Percentiles rank a stretch among this genome's conserved stretches.
Conservation (phyloP, 345 rosid species). For the Boechera retrofracta region DNA sequence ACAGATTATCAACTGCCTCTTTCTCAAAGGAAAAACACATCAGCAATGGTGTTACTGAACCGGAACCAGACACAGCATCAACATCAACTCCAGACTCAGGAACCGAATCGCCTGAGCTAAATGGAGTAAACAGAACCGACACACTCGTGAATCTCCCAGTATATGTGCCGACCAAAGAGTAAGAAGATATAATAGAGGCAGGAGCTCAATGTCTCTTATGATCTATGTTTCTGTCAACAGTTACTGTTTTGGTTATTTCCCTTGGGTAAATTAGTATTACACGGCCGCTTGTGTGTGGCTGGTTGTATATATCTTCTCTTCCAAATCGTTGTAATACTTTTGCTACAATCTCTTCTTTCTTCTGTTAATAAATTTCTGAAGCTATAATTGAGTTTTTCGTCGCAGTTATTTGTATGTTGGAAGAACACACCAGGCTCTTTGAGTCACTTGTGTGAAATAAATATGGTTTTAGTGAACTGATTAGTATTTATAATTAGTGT, state of each 20-base stretch:
- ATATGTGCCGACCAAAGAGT: slow-evolving; percentile 61
- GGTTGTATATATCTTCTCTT: slow-evolving; percentile 18
- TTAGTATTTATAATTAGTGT: neutral
- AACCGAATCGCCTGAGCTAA: slow-evolving; percentile 74
- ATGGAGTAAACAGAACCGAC: slow-evolving; percentile 76
- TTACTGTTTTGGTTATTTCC: neutral
- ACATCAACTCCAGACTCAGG: slow-evolving; percentile 46
- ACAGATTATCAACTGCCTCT: slow-evolving; percentile 58
- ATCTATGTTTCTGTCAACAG: slow-evolving; percentile 9
- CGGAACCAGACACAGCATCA: slow-evolving; percentile 32
- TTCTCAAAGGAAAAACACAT: slow-evolving; percentile 34
- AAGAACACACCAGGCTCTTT: neutral
- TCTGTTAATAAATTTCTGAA: slow-evolving; percentile 13
- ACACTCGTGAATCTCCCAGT: slow-evolving; percentile 71
- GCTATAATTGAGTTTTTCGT: neutral
- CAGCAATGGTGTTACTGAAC: slow-evolving; percentile 7
- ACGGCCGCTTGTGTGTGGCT: slow-evolving; percentile 3
- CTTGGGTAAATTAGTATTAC: slow-evolving; percentile 13
- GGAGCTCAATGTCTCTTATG: slow-evolving; percentile 26
- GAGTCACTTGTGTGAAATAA: neutral
- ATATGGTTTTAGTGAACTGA: neutral
- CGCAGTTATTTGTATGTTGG: neutral
- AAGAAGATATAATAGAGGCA: slow-evolving; percentile 33
- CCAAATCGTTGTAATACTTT: slow-evolving; percentile 2
- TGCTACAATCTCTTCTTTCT: slow-evolving; percentile 10